Evolutionary conservation across 345 rosid genomes (phyloP).

Genomic region (Populus pruinosa): DNA sequence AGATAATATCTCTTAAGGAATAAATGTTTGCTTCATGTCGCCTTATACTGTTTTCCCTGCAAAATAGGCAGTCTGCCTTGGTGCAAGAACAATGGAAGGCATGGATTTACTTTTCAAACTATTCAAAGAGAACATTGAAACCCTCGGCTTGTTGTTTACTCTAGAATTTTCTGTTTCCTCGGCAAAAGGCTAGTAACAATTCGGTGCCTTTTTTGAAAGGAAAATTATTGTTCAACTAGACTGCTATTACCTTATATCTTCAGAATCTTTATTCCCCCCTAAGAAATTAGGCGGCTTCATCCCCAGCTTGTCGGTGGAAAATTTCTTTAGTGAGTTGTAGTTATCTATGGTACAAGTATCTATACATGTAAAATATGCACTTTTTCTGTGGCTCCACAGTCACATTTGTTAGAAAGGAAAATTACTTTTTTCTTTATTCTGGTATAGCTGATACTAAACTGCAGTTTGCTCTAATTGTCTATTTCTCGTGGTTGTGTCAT

Average conservation of each 20-base stretch:
- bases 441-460: neutral
- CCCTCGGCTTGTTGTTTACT: neutral
- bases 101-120: neutral
- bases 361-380: neutral
- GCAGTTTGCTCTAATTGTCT: constrained; percentile 5
- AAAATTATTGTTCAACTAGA: neutral
- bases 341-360: neutral
- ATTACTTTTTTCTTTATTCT: neutral
- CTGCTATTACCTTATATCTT: neutral
- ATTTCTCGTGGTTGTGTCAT: constrained; percentile 4
- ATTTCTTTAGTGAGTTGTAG: neutral
- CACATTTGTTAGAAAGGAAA: neutral
- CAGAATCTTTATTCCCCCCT: neutral
- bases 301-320: neutral
- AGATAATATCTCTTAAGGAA: neutral
- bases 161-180: neutral
- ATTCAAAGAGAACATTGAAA: neutral
- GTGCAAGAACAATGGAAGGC: neutral
- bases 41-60: neutral
- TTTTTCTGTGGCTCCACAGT: neutral
- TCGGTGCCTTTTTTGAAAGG: neutral
- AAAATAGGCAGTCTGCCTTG: neutral
- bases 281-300: neutral
- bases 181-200: neutral
- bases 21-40: neutral